phyloP scores from a whole-genome alignment of 2,329 filamentous ascomycete genomes.

The Pyrenochaeta sp. region DNA sequence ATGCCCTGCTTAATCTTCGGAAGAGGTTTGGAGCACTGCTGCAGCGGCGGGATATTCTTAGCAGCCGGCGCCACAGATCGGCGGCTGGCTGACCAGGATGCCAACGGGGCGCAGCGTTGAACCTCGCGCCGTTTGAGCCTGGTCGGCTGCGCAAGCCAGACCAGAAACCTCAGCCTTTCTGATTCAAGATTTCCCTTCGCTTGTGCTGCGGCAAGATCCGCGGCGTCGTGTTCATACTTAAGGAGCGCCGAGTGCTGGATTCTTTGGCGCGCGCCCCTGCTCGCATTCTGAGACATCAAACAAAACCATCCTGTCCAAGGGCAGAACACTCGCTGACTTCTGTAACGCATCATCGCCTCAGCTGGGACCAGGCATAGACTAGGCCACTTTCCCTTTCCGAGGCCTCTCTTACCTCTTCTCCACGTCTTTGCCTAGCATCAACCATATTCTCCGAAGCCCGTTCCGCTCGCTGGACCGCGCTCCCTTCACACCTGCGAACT shows the following conservation, averaged over 20 bases:
- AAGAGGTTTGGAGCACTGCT: not conserved
- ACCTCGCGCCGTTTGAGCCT: constrained; percentile 11
- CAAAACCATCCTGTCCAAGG: not conserved
- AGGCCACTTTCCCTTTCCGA: not conserved
- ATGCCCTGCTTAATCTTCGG: not conserved
- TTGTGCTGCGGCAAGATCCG: constrained; percentile 2
- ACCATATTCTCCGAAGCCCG: not conserved
- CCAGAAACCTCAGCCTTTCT: constrained; percentile 16
- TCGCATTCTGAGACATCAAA: constrained; percentile 8
- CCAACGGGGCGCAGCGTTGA: constrained; percentile 6
- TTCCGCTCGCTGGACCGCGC: constrained; percentile 1
- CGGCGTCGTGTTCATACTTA: not conserved
- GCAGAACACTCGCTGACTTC: constrained; percentile 5
- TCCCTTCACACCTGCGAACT: not conserved
- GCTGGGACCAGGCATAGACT: not conserved
- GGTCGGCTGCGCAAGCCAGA: constrained; percentile 15
- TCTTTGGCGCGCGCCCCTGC: constrained; percentile 6
- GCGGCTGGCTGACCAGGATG: not conserved
- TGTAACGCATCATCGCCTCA: not conserved
- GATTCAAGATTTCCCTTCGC: constrained; percentile 7
- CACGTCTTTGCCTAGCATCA: constrained; percentile 4
- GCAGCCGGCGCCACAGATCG: constrained; percentile 16
- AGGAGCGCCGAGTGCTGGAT: not conserved
- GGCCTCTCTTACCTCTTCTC: not conserved
- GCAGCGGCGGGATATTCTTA: constrained; percentile 7